Conservation (phyloP, 495 filamentous ascomycete species). For the Cercophora sp. region DNA sequence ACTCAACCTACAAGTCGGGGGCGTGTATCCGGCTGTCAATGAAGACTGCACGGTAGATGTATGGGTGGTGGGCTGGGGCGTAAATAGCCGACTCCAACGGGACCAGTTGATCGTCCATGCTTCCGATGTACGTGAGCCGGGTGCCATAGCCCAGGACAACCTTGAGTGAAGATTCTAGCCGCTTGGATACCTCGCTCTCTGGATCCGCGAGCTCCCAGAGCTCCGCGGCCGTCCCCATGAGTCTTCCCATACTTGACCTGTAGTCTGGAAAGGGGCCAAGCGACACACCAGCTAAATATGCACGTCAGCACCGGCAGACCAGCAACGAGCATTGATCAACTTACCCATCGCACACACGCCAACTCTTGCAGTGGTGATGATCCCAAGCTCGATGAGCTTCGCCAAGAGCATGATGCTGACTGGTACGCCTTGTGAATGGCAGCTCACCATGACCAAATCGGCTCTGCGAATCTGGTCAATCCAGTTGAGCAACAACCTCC, state of each 20-base stretch:
- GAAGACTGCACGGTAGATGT: slow-evolving; percentile 90
- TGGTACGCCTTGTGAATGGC: slow-evolving; percentile 93
- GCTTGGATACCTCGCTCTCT: slow-evolving; percentile 73
- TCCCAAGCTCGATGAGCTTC: slow-evolving; percentile 75
- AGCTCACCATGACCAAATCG: slow-evolving; percentile 84
- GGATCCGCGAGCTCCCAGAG: slow-evolving; percentile 86
- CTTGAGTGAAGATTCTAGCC: slow-evolving; percentile 72
- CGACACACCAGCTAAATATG: slow-evolving; percentile 71
- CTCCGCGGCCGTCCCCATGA: slow-evolving; percentile 85
- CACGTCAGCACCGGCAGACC: background rate
- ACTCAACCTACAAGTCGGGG: slow-evolving; percentile 69
- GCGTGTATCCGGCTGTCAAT: slow-evolving; percentile 91
- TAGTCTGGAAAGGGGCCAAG: slow-evolving; percentile 87
- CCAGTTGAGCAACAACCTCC: slow-evolving; percentile 94
- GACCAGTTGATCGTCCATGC: slow-evolving; percentile 95
- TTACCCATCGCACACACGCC: slow-evolving; percentile 80
- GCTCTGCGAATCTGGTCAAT: slow-evolving; percentile 83
- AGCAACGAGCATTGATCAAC: slow-evolving; percentile 3
- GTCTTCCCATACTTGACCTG: slow-evolving; percentile 66
- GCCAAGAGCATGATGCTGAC: slow-evolving; percentile 91
- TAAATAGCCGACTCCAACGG: slow-evolving; percentile 90
- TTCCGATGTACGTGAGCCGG: slow-evolving; percentile 79
- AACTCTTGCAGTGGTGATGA: slow-evolving; percentile 65
- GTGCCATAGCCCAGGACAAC: slow-evolving; percentile 71
- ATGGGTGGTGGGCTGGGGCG: slow-evolving; percentile 76